A percentile compares a stretch with the other conserved stretches of the same genome.
Conservation (phyloP, 2,329 filamentous ascomycete genomes). For the Furcasterigmium sp. region DNA sequence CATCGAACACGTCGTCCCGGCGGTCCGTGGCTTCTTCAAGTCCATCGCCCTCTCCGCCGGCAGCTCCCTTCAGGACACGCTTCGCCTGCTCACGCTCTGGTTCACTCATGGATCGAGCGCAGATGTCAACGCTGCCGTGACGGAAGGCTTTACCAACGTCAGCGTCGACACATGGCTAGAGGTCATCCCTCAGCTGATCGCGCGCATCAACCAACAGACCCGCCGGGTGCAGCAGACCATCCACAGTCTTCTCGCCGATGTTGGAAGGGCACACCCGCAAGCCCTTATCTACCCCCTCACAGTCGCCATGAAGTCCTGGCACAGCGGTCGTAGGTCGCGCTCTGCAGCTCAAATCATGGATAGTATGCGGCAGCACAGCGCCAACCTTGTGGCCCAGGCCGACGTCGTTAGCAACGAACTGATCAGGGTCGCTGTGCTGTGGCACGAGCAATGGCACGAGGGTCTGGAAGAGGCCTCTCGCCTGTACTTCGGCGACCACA, state of each 20-base stretch:
- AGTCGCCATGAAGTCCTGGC: constrained; percentile 91
- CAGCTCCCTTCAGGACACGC: constrained; percentile 91
- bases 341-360: constrained; percentile 96
- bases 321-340: constrained; percentile 75
- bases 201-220: constrained; percentile 95
- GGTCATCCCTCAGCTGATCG: constrained; percentile 95
- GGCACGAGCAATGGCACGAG: constrained; percentile 99
- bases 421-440: constrained; percentile 92
- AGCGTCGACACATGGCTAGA: constrained; percentile 98
- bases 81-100: constrained; percentile 90
- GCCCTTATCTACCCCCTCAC: constrained; percentile 95
- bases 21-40: constrained; percentile 93
- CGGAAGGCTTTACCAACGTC: constrained; percentile 84
- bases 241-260: constrained; percentile 85
- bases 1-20: constrained; percentile 86
- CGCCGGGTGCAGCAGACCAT: constrained; percentile 82
- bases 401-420: constrained; percentile 94
- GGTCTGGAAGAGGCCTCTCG: constrained; percentile 93
- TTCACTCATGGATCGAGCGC: constrained; percentile 85
- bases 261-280: constrained; percentile 91
- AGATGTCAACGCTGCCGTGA: constrained; percentile 84
- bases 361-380: constrained; percentile 92
- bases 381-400: constrained; percentile 87
- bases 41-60: constrained; percentile 89
- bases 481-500: constrained; percentile 94